Base-by-base conservation (phyloP, 768 basidiomycete species). In the Panaeolus papilionaceus region DNA sequence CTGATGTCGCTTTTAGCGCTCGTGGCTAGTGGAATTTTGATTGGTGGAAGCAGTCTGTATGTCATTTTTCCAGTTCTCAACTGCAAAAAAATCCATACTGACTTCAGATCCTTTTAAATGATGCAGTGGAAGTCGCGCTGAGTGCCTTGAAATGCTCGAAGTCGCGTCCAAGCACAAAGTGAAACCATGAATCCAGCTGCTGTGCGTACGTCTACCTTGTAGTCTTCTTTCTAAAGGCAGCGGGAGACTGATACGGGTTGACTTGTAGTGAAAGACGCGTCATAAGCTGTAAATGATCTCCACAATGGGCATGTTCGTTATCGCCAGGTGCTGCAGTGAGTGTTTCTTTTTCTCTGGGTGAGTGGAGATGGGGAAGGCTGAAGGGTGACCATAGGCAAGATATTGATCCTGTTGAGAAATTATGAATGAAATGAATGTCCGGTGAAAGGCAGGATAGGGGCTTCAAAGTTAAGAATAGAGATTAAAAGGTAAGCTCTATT, bases 131-230 rank as follows among this genome's bases (percentile, higher is more conserved):
- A 85, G 80, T 75, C 88, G 87, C 78, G 79, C 82, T 64, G 89
- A 90, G 71, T 83, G 80, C n/a, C 64, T 81, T 18, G 82, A 83
- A 66, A 91, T 90, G 89, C 81, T 90, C 42, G 75, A 86, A 63
- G 81, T 91, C 38, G 87, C 87, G 1, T 83, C 82, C 6, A 79
- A 85, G 69, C 85, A 89, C 75, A 77, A 79, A 1, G 77, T 90
- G 69, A 81, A 83, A 71, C 81, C 84, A 11, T 86, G 83, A 81
- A 79, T 79, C 64, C 77, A 81, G 64, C 75, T 84, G 38, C 66
- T 85, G 37, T 83, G 83, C 2, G 79, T 80, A 65, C 18, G 74
- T 71, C 39, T 16, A 28, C 3, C 33, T 33, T 33, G n/a, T n/a
- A n/a, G n/a, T n/a, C n/a, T n/a, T n/a, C n/a, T n/a, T n/a, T n/a